Base-by-base conservation (phyloP, 345 rosid species). In the Chamaenerion angustifolium region DNA sequence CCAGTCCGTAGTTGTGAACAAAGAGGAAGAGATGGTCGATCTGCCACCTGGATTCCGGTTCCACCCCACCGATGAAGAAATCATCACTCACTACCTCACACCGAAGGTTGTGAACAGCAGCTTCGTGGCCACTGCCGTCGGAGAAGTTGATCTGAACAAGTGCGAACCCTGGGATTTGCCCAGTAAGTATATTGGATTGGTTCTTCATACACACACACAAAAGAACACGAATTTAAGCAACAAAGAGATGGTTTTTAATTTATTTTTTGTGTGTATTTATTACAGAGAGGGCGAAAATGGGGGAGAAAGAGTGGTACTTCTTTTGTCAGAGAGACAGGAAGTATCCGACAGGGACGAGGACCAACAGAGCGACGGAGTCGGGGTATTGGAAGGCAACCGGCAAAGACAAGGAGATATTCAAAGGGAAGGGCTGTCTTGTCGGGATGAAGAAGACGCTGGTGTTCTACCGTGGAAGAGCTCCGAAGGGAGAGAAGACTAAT, bases 231-330 rank as follows among this genome's bases (percentile, higher is more conserved):
- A n/a, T n/a, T n/a, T n/a, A n/a, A n/a, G n/a, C n/a, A n/a, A n/a
- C n/a, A n/a, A n/a, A n/a, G n/a, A n/a, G n/a, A n/a, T n/a, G n/a
- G n/a, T n/a, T n/a, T n/a, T n/a, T n/a, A n/a, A n/a, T n/a, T n/a
- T n/a, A n/a, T n/a, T n/a, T n/a, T n/a, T n/a, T n/a, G n/a, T n/a
- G n/a, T n/a, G n/a, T n/a, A n/a, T n/a, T n/a, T n/a, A n/a, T 4
- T 15, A 15, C 17, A 46, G 49, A 9, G 10, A 46, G 23, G 23
- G 49, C 21, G 3, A 13, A 17, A 11, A 15, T 46, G 17, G 49
- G 49, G 17, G 49, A 46, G 49, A 46, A 46, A 46, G 49, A 46
- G 17, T 46, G 49, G 49, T 46, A 46, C 49, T 46, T 46, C 49
- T 46, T 46, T 15, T 15, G 49, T 16, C 17, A 46, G 23, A 46